phyloP scores from a whole-genome alignment of 331 rosid species.

The Quercus lobata region DNA sequence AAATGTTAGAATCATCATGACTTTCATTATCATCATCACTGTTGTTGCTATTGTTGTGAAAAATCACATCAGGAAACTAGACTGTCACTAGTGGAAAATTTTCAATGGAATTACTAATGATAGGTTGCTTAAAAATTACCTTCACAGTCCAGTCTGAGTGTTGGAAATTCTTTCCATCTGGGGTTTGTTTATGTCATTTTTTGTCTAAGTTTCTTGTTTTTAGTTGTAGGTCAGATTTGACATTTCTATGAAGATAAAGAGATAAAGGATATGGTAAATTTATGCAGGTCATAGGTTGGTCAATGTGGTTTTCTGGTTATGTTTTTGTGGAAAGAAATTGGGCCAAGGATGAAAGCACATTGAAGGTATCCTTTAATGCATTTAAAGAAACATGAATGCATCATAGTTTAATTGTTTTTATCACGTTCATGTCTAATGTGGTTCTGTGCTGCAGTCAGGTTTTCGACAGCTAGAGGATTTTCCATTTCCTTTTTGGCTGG shows the following conservation, averaged over 20 bases:
- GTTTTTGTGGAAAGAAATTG: constrained; percentile 78
- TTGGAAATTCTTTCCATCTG: not conserved
- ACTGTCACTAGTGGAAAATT: not conserved
- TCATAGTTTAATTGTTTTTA: not conserved
- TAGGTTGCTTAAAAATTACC: not conserved
- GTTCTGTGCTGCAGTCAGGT: constrained; percentile 52
- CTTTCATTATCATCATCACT: not conserved
- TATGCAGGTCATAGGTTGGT: constrained; percentile 86
- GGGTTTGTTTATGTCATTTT: not conserved
- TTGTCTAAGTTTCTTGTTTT: not conserved
- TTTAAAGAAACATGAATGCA: not conserved
- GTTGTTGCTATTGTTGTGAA: not conserved
- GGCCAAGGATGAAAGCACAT: constrained; percentile 58
- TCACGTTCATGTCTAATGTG: constrained; percentile 10
- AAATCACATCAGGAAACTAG: not conserved
- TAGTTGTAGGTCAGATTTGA: not conserved
- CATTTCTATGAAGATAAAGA: not conserved
- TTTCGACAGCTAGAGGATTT: constrained; percentile 47
- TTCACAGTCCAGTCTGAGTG: not conserved
- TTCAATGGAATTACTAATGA: not conserved
- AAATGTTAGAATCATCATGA: not conserved
- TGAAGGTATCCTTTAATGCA: constrained; percentile 45
- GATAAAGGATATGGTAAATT: not conserved
- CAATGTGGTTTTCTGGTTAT: constrained; percentile 89
- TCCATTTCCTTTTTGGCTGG: constrained; percentile 80